Base-by-base conservation (phyloP, 108 stramenopile genomes). In the Fistulifera pelliculosa region DNA sequence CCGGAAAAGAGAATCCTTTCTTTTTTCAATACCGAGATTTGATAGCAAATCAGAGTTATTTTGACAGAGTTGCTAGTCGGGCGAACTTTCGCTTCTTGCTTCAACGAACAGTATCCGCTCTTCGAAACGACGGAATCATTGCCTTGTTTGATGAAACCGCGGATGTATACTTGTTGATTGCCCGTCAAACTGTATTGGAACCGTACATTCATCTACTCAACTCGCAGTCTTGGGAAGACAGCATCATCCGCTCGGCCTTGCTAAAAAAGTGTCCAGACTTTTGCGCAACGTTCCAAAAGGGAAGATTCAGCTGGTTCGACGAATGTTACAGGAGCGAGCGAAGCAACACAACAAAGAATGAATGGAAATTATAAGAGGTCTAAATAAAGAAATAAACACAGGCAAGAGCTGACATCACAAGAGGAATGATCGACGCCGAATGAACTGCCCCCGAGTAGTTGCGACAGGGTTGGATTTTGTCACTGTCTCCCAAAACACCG, bases 121-220 rank as follows among this genome's bases (percentile, higher is more conserved):
- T 87, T 61, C 65, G 75, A 4, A 68, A 69, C 10, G 86, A 87
- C 57, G 81, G 81, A 10, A 62, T 87, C 35, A 27, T 87, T 13
- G 64, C 68, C 53, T 61, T 83, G 28, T 57, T 59, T 25, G 75
- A 87, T 58, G n/a, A 23, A 8, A 54, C 57, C 19, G 45, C 53
- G 26, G 86, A 87, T 56, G 49, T 62, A 16, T 87, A 83, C 47
- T 15, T 87, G 15, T 58, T 87, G 23, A 58, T 87, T 31, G 72
- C 80, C 22, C 27, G 68, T 39, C 39, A 54, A 12, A 61, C 66
- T 38, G 77, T 83, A n/a, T 49, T 87, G 16, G 73, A 68, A 56
- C 86, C 81, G 3, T 76, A 72, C 59, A 8, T 35, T 6, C 6
- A 35, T 3, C 31, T 35, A 35, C 8, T 35, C 6, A 35, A 8